A percentile compares a stretch with the other conserved stretches of the same genome.
These are phyloP conservation scores for Phyllostachys edulis DNA, from an alignment of 176 grass and related monocot species.

Conservation along the genomic window DNA sequence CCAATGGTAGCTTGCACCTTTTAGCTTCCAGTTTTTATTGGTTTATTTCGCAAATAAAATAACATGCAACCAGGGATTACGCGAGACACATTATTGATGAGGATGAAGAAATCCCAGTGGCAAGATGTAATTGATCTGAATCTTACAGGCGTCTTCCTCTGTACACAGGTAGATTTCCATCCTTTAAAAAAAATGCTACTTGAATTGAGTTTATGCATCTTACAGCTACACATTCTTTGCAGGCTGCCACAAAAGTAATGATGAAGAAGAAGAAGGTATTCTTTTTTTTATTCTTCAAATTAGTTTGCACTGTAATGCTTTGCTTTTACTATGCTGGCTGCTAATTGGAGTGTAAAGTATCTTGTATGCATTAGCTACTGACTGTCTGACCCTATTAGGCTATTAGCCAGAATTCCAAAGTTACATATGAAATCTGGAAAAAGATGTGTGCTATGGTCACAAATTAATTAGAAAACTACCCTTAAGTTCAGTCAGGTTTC, in stretches of 20 bases:
- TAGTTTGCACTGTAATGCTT: constrained; percentile 7
- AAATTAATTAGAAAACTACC: neutral
- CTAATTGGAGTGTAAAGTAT: neutral
- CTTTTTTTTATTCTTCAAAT: neutral
- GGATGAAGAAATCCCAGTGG: constrained; percentile 99
- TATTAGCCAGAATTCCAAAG: neutral
- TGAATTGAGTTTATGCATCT: constrained; percentile 28
- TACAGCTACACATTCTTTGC: constrained; percentile 34
- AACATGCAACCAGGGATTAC: constrained; percentile 68
- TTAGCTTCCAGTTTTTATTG: neutral
- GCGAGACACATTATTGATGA: constrained; percentile 89
- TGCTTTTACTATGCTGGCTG: neutral
- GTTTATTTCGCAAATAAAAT: constrained; percentile 16
- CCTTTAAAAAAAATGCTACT: neutral
- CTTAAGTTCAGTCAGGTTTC: neutral
- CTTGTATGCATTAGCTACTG: neutral
- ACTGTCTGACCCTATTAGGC: neutral
- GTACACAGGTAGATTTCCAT: constrained; percentile 67
- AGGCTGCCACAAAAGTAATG: constrained; percentile 98
- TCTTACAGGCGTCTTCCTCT: constrained; percentile 94
- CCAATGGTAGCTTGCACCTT: neutral
- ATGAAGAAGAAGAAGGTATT: constrained; percentile 95
- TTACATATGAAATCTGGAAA: neutral
- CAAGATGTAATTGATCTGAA: constrained; percentile 98
- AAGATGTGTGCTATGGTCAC: neutral